A percentile compares a stretch with the other conserved stretches of the same genome.
These are phyloP conservation scores for Epichloe amarillans DNA, from an alignment of 2,329 filamentous ascomycete species.

Conservation along the genomic window DNA sequence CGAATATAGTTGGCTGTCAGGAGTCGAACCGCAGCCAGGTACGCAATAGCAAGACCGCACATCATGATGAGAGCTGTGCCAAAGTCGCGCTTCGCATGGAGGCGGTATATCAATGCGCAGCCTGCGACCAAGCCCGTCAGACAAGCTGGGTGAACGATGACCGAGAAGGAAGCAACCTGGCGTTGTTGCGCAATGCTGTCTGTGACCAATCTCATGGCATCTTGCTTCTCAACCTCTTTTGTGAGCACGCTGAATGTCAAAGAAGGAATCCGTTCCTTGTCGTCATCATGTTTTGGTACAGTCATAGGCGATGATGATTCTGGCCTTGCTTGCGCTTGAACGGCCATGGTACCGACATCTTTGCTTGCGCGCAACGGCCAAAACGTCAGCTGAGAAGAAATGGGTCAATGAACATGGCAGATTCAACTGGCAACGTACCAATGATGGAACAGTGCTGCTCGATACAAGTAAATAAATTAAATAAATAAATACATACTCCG, in stretches of 20 bases:
- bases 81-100: constrained; percentile 30
- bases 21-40: constrained; percentile 47
- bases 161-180: constrained; percentile 46
- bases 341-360: constrained; percentile 7
- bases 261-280: constrained; percentile 33
- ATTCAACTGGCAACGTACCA: too few relatives aligned
- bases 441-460: too few relatives aligned
- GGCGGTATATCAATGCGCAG: constrained; percentile 26
- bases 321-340: constrained; percentile 6
- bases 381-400: too few relatives aligned
- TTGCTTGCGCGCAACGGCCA: neutral
- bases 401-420: neutral
- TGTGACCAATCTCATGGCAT: constrained; percentile 59
- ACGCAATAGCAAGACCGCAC: constrained; percentile 48
- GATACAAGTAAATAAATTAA: too few relatives aligned
- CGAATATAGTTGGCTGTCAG: constrained; percentile 48
- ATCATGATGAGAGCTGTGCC: constrained; percentile 40
- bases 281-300: neutral
- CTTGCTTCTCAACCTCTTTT: constrained; percentile 43
- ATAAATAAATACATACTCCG: too few relatives aligned
- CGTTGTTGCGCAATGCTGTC: constrained; percentile 77
- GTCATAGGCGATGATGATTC: neutral
- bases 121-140: constrained; percentile 31
- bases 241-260: constrained; percentile 46
- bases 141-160: constrained; percentile 49